phyloP scores from a whole-genome alignment of 257 asterid species.

The Misopates orontium region DNA sequence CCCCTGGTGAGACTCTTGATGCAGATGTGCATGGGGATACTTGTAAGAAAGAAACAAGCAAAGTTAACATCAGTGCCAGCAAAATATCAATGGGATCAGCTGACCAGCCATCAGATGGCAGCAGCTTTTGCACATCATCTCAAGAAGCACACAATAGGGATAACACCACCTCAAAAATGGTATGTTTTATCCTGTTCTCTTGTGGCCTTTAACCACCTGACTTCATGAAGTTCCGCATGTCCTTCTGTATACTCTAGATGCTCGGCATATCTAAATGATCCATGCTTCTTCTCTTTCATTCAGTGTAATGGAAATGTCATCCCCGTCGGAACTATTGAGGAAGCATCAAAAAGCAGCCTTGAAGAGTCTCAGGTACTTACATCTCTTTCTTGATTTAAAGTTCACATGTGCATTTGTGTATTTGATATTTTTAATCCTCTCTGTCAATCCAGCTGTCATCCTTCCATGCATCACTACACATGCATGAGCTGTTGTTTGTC shows the following conservation, averaged over 20 bases:
- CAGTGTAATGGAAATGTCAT: constrained; percentile 29
- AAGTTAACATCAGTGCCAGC: constrained; percentile 20
- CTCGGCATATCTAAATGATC: not conserved
- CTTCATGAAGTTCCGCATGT: not conserved
- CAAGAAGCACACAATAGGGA: constrained; percentile 29
- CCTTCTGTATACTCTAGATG: not conserved
- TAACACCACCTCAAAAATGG: constrained; percentile 40
- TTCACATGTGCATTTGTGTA: not conserved
- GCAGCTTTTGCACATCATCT: constrained; percentile 18
- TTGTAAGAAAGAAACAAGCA: constrained; percentile 31
- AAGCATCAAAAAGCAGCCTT: constrained; percentile 21
- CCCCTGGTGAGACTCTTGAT: constrained; percentile 30
- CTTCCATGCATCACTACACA: not conserved
- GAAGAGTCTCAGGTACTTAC: constrained; percentile 35
- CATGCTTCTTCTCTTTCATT: constrained; percentile 25
- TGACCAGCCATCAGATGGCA: constrained; percentile 25
- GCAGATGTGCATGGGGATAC: constrained; percentile 27
- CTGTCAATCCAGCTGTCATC: not conserved
- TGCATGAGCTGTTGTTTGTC: not conserved
- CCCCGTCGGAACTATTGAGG: constrained; percentile 18
- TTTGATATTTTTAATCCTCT: not conserved
- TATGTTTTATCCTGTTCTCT: constrained; percentile 22
- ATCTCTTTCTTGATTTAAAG: constrained; percentile 20
- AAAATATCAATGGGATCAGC: constrained; percentile 26
- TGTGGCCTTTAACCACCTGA: not conserved